Base-by-base conservation (phyloP, 768 basidiomycete species). In the Leucosporidium creatinivorum region DNA sequence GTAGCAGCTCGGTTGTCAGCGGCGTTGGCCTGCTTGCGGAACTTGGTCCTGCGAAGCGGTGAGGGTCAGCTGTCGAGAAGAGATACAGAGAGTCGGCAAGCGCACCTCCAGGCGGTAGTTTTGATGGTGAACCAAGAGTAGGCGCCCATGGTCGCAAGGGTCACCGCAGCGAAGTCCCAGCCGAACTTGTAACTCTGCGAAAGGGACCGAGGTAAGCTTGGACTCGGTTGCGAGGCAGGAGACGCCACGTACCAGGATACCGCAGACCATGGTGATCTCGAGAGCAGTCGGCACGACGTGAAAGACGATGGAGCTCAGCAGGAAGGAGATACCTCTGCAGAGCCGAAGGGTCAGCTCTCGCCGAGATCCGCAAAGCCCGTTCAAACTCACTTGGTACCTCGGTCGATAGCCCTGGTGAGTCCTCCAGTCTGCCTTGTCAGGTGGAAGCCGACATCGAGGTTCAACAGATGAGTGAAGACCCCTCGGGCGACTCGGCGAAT, bases 71-170 rank as follows among this genome's bases (percentile, higher is more conserved):
- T 21, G 25, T 21, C 17, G 51, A 17, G 19, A 4, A 5, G 19
- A 30, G 13, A 15, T 31, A 36, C 8, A 1, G 28, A 30, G 3
- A 8, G 10, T 7, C 3, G 26, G 44, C 36, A 15, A 9, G 73
- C 80, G 74, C 60, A 92, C 92, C 93, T 82, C 96, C 96, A 98
- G 1, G 93, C 86, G 1, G 96, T 99, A 1, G 96, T 98, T 58
- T 86, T 85, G 44, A 99, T 86, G 1, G 96, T 99, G 77, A 94
- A 99, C 93, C 93, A 97, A 0, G 92, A 89, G 77, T 99, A 99
- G 5, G 88, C 85, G 3, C 83, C 88, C 82, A 99, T 85, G 0
- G 94, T 90, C 1, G 84, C 78, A 1, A 85, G 82, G 0, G 93
- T 97, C 55, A 98, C 86, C 3, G 89, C 91, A 6, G 96, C 94